A percentile compares a stretch with the other conserved stretches of the same genome.
Evolutionary conservation across 495 filamentous ascomycete genomes (phyloP).

Genomic region (Gamarada debralockiae): DNA sequence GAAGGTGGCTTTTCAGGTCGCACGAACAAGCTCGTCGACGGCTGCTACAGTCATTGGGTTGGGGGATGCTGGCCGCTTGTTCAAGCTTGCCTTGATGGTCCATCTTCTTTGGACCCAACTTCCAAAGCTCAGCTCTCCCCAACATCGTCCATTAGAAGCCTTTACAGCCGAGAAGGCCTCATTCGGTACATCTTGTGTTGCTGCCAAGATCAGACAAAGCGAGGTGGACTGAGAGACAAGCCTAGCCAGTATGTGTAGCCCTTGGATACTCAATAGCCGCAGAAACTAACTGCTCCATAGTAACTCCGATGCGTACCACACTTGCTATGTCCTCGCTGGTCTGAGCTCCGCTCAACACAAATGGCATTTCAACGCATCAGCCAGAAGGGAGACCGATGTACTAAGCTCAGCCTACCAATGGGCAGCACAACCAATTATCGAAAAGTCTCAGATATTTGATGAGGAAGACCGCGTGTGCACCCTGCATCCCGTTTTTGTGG

Average conservation of each 20-base stretch:
- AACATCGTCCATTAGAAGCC: constrained; percentile 18
- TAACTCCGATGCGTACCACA: constrained; percentile 82
- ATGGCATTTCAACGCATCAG: constrained; percentile 56
- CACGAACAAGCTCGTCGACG: constrained; percentile 98
- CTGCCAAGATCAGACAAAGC: constrained; percentile 64
- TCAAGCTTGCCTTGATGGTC: constrained; percentile 68
- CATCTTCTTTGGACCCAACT: constrained; percentile 14
- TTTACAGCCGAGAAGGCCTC: constrained; percentile 84
- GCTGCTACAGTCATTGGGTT: constrained; percentile 97
- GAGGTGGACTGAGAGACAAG: constrained; percentile 89
- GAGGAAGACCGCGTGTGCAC: constrained; percentile 48
- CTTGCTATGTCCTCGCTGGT: constrained; percentile 84
- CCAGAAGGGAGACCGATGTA: constrained; percentile 21
- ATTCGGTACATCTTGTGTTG: constrained; percentile 84
- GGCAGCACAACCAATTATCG: constrained; percentile 26
- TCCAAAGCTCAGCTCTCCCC: not conserved
- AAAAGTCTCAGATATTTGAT: constrained; percentile 44
- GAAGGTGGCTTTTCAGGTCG: constrained; percentile 90
- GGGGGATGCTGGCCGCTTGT: constrained; percentile 90
- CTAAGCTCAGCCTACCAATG: constrained; percentile 24
- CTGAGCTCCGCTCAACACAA: constrained; percentile 76
- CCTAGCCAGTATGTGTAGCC: constrained; percentile 67
- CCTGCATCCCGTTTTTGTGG: constrained; percentile 81
- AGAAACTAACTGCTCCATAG: constrained; percentile 34
- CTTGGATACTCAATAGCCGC: not conserved